phyloP scores from a whole-genome alignment of 1,284 basidiomycete genomes.

The Cystobasidium sp. region DNA sequence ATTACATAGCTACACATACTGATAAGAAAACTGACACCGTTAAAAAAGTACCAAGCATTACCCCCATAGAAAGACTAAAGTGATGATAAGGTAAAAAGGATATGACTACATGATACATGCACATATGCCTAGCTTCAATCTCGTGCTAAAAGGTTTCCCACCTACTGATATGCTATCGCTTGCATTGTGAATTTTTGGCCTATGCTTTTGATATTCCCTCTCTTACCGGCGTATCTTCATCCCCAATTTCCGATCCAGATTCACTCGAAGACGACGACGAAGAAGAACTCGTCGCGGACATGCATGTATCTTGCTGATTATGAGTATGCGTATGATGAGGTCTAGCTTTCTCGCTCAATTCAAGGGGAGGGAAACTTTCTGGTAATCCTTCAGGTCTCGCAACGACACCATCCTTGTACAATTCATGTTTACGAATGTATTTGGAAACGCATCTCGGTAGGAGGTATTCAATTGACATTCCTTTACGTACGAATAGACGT shows the following conservation, averaged over 20 bases:
- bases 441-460: conserved; percentile 89
- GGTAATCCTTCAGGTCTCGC: conserved; percentile 33
- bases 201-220: neutral
- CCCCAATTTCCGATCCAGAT: neutral
- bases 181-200: too few relatives aligned
- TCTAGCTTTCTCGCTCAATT: conserved; percentile 29
- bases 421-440: conserved; percentile 84
- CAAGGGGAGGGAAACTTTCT: conserved; percentile 33
- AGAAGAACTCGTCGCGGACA: neutral
- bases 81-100: too few relatives aligned
- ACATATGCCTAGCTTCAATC: too few relatives aligned
- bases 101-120: too few relatives aligned
- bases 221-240: neutral
- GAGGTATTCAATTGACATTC: conserved; percentile 91
- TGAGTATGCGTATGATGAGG: conserved; percentile 1
- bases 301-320: conserved; percentile 7
- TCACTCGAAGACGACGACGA: conserved; percentile 1
- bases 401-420: conserved; percentile 54
- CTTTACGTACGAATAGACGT: conserved; percentile 81
- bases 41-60: too few relatives aligned
- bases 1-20: too few relatives aligned
- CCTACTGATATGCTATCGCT: too few relatives aligned
- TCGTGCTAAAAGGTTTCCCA: too few relatives aligned
- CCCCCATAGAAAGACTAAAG: too few relatives aligned
- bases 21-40: too few relatives aligned